Percentiles rank a stretch among this genome's conserved stretches.
phyloP scores from a whole-genome alignment of 345 rosid genomes.

The Viola odorata region DNA sequence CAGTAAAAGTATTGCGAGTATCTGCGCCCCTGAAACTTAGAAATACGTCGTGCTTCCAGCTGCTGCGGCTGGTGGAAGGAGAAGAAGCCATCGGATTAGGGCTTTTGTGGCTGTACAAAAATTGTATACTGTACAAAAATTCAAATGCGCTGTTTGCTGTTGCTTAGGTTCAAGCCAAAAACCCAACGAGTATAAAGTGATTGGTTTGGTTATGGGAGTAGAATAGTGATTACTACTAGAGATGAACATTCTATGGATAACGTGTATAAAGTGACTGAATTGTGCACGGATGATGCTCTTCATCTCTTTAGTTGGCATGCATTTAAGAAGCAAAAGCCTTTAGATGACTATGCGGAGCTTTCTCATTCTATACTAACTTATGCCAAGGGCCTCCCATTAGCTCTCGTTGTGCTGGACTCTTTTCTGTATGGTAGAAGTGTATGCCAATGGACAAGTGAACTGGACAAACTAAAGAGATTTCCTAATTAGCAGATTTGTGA shows the following conservation, averaged over 20 bases:
- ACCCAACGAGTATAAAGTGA: not conserved
- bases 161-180: too few species aligned
- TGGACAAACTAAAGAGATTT: constrained; percentile 6
- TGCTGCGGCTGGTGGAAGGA: too few species aligned
- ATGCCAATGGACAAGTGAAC: constrained; percentile 11
- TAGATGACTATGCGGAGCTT: not conserved
- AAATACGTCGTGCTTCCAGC: too few species aligned
- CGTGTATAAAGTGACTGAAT: too few species aligned
- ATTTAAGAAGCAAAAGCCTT: constrained; percentile 3
- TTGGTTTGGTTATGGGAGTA: constrained; percentile 23
- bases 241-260: constrained; percentile 22
- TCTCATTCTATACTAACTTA: not conserved
- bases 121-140: too few species aligned
- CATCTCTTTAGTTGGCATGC: constrained; percentile 13
- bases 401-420: constrained; percentile 19
- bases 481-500: too few species aligned
- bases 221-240: constrained; percentile 28
- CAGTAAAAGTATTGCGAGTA: too few species aligned
- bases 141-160: too few species aligned
- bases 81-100: too few species aligned
- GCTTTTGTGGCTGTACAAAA: too few species aligned
- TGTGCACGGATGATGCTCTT: constrained; percentile 3
- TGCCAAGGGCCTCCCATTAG: constrained; percentile 13
- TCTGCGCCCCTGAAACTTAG: too few species aligned
- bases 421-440: constrained; percentile 5